Evolutionary conservation across 495 filamentous ascomycete species (phyloP).

Genomic region (Aspergillus mulundensis): DNA sequence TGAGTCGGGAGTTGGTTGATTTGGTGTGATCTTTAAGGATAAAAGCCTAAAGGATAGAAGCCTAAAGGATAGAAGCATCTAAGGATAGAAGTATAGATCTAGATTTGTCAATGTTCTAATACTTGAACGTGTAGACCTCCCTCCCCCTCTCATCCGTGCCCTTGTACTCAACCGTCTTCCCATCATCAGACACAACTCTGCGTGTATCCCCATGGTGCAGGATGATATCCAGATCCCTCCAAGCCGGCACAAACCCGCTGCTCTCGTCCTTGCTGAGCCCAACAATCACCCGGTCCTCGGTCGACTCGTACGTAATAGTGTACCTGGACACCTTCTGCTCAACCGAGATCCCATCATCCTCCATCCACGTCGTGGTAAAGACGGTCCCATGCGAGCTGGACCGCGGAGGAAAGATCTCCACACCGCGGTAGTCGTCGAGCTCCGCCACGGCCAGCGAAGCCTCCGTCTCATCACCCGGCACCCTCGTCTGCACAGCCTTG

Average conservation of each 20-base stretch:
- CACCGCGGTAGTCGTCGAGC: slow-evolving; percentile 57
- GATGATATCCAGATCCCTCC: slow-evolving; percentile 51
- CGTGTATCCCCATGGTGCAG: slow-evolving; percentile 49
- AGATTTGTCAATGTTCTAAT: no score
- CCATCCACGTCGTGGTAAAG: slow-evolving; percentile 52
- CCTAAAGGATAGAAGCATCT: no score
- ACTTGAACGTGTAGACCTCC: slow-evolving; percentile 34
- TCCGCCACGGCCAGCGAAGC: slow-evolving; percentile 47
- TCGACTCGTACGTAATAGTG: slow-evolving; percentile 42
- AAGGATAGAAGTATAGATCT: no score
- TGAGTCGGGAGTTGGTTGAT: slow-evolving; percentile 16
- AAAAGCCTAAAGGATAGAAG: no score
- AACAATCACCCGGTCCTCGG: slow-evolving; percentile 39
- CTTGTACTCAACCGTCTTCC: slow-evolving; percentile 29
- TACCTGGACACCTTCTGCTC: slow-evolving; percentile 39
- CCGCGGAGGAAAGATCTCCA: slow-evolving; percentile 61
- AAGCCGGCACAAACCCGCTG: slow-evolving; percentile 44
- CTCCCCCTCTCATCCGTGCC: slow-evolving; percentile 32
- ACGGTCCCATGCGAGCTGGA: slow-evolving; percentile 30
- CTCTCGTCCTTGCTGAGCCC: slow-evolving; percentile 34
- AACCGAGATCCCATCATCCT: slow-evolving; percentile 60
- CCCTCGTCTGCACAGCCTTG: slow-evolving; percentile 51
- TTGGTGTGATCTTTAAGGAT: slow-evolving; percentile 6
- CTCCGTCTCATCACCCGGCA: slow-evolving; percentile 51
- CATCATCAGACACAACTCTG: slow-evolving; percentile 33